Evolutionary conservation across 768 basidiomycete species (phyloP), one percentile per base, ranked within the genome.

Genomic region (Crucibulum laeve): DNA sequence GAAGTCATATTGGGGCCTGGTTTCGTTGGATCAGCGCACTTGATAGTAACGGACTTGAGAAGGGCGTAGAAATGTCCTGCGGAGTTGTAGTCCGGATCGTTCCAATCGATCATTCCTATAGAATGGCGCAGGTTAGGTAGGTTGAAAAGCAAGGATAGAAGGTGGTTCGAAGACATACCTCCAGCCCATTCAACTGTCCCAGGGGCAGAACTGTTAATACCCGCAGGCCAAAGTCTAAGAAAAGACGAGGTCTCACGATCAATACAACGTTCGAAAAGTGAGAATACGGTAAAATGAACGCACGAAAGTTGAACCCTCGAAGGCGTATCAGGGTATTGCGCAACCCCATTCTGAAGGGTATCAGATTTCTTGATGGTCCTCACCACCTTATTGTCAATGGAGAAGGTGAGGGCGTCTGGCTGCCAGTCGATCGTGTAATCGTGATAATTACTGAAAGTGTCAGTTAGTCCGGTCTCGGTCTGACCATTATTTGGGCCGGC

Each of bases 391-490:
- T 83, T 82, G 55, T 93, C 89, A 40, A 92, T 71, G 23, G 70
- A 62, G 67, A 82, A 92, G 2, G 71, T 74, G 42, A 92, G 61
- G 5, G 70, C 60, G 17, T 84, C 74, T 1, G 79, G 80, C 52
- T 82, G 75, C 91, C 91, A 93, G 61, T 92, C 82, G 51, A 92
- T 76, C 87, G 85, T 82, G 53, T 80, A 89, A 51, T 86, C 80
- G 59, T 90, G 87, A 63, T 80, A 91, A 57, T 82, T 82, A 40
- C 53, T 53, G 59, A 67, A 89, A 1, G 86, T 86, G 53, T 90
- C 85, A 1, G 71, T 59, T 18, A 85, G 58, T 32, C 68, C 77
- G 17, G 56, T 64, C 43, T 69, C 66, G 5, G 64, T 69, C 18
- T 59, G 57, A 26, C 87, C 86, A 33, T 77, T 64, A 36, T 68